Evolutionary conservation across 1,284 basidiomycete species (phyloP), one percentile per base, ranked within the genome.

Genomic region (Cryptococcus maquisensis): DNA sequence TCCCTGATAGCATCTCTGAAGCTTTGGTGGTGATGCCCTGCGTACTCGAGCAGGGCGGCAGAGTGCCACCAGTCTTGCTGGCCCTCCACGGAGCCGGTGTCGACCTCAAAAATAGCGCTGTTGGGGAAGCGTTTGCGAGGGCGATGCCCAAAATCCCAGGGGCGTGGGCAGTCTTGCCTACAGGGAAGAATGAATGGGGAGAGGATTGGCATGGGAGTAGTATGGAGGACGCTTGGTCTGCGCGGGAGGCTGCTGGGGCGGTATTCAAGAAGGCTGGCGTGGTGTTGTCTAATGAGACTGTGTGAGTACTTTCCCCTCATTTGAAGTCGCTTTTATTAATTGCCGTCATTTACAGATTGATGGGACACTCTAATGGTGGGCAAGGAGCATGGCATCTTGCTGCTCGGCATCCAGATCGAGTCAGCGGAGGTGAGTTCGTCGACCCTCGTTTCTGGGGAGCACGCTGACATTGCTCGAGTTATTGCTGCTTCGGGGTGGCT

Each of bases 311-410:
- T 9, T 51, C 3, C 6, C 26, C 41, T 55, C 15, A 47, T 4
- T 46, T n/a, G 36, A 23, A 4, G 23, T 13, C 23, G 47, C 32
- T 39, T 8, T 36, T 10, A 3, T 3, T 18, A 15, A 21, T 20
- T 36, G 32, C 4, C 28, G 15, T 12, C 26, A 9, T 40, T 20
- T 49, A 15, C 21, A 51, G 26, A 26, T 20, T 93, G 7, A 77
- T 93, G 44, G 92, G 92, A 0, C 92, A 96, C 68, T 94, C 90
- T 2, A 96, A 96, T 69, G 92, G 92, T 9, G 92, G 91, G 3
- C 92, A 95, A 73, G 92, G 92, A 0, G 80, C 86, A 3, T 92
- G 90, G 87, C 85, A 90, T 68, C 67, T 86, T 5, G 83, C 87
- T 1, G 81, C 83, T 23, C 80, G 86, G 54, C 88, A 82, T 68